Evolutionary conservation across 2,329 filamentous ascomycete species (phyloP), one percentile per base, ranked within the genome.

Genomic region (Fusarium sp.): DNA sequence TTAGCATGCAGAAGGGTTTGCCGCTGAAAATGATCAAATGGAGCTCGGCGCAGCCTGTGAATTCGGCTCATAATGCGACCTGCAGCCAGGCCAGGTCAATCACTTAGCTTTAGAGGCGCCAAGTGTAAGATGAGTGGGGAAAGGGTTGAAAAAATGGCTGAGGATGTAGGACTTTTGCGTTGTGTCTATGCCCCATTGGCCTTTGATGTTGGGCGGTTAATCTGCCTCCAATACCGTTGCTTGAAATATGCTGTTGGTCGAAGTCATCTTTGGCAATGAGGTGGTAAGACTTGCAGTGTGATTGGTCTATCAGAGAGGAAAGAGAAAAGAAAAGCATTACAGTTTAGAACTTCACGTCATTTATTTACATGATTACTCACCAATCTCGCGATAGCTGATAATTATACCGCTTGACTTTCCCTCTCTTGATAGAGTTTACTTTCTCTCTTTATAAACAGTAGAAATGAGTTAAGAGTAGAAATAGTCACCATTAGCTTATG

Each of bases 341-440:
- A n/a, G 3, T 18, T 0, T 15, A n/a, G 7, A 31, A 10, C 12
- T 16, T 29, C 4, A 21, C 19, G 10, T 18, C 14, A 29, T n/a
- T 29, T 4, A 29, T 12, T 15, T 1, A 9, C 19, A 3, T 29
- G 14, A 1, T 18, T n/a, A 12, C 3, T 0, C 3, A 15, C 12
- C 6, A 46, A 21, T 6, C 19, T 29, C 2, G 19, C 4, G 4
- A 29, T n/a, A 11, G 15, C 21, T 10, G n/a, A 46, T 5, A 31
- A 10, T 3, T 2, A 5, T 11, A 0, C 12, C 3, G 10, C 12
- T 15, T 21, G 12, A 21, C 4, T 15, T 21, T 10, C 4, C 11
- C 4, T 12, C 4, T 25, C 21, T 39, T 9, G 3, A 39, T 39
- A 21, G 3, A 10, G 12, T 21, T 21, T 8, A 42, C 6, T 11